A percentile compares a stretch with the other conserved stretches of the same genome.
Conservation (phyloP, 1,284 basidiomycete genomes). For the Ceratobasidium sp. region DNA sequence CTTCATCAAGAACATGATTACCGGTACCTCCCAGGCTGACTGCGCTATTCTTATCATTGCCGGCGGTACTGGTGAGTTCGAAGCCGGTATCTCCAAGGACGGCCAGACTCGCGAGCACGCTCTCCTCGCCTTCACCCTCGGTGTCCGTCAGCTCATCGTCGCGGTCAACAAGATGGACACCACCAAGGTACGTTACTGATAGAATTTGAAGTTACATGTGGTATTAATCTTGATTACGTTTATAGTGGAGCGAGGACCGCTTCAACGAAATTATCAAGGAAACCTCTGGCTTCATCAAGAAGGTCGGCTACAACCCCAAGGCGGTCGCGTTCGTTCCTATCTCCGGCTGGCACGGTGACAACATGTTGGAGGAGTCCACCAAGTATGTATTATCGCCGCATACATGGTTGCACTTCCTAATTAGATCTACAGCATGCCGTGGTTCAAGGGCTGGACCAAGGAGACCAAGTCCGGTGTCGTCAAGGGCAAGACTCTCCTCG, state of each 20-base stretch:
- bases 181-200: slow-evolving; percentile 72
- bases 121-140: slow-evolving; percentile 99
- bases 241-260: slow-evolving; percentile 96
- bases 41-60: slow-evolving; percentile 99
- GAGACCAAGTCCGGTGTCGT: slow-evolving; percentile 92
- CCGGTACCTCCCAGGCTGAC: slow-evolving; percentile 99
- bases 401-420: slow-evolving; percentile 45
- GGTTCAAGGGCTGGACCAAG: slow-evolving; percentile 99
- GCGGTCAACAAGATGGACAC: slow-evolving; percentile 99
- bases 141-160: slow-evolving; percentile 99
- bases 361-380: slow-evolving; percentile 98
- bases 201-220: slow-evolving; percentile 43
- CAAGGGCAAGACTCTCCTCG: slow-evolving; percentile 99
- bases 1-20: slow-evolving; percentile 99
- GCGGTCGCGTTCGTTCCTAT: slow-evolving; percentile 98
- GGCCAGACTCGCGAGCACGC: slow-evolving; percentile 99
- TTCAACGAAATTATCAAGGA: slow-evolving; percentile 99
- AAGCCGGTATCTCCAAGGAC: slow-evolving; percentile 99
- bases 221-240: slow-evolving; percentile 14
- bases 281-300: slow-evolving; percentile 99
- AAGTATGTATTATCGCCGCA: slow-evolving; percentile 68
- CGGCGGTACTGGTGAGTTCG: slow-evolving; percentile 99
- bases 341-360: slow-evolving; percentile 99
- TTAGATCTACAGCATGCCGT: slow-evolving; percentile 80
- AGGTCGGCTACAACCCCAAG: slow-evolving; percentile 99